Percentiles rank a stretch among this genome's conserved stretches.
phyloP scores from a whole-genome alignment of 768 basidiomycete genomes.

The Tephrocybe sp. region DNA sequence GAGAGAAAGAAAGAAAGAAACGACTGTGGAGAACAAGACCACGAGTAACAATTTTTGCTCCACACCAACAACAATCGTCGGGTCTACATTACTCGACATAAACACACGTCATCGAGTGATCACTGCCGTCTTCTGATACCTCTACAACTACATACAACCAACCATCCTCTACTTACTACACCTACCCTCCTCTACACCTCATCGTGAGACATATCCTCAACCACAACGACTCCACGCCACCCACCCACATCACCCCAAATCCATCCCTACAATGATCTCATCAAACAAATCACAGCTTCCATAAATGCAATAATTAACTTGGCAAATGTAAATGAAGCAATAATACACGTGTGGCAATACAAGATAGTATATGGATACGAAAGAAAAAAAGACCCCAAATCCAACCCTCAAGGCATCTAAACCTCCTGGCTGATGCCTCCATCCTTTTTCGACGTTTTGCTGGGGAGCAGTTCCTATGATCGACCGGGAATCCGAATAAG shows the following conservation, averaged over 20 bases:
- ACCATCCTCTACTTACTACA: not conserved
- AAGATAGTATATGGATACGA: conserved; percentile 14
- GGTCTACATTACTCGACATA: conserved; percentile 15
- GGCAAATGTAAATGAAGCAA: conserved; percentile 9
- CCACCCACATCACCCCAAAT: not conserved
- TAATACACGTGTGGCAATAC: conserved; percentile 26
- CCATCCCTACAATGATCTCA: not conserved
- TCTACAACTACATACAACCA: too few species aligned
- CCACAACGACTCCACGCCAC: not conserved
- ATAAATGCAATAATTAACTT: conserved; percentile 13
- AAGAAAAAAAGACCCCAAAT: conserved; percentile 14
- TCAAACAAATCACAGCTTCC: not conserved
- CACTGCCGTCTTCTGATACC: too few species aligned
- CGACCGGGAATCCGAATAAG: not conserved
- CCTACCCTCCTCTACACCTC: not conserved
- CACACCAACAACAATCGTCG: conserved; percentile 14
- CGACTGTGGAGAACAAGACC: conserved; percentile 14
- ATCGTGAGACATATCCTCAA: too few species aligned
- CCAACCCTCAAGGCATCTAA: conserved; percentile 24
- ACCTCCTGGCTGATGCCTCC: conserved; percentile 44
- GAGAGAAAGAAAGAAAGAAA: not conserved
- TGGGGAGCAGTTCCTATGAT: conserved; percentile 36
- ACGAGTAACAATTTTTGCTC: conserved; percentile 21
- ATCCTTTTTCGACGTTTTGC: conserved; percentile 41
- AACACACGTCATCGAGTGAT: conserved; percentile 17